Base-by-base conservation (phyloP, 179 eudicot species). In the Nepenthes alata region DNA sequence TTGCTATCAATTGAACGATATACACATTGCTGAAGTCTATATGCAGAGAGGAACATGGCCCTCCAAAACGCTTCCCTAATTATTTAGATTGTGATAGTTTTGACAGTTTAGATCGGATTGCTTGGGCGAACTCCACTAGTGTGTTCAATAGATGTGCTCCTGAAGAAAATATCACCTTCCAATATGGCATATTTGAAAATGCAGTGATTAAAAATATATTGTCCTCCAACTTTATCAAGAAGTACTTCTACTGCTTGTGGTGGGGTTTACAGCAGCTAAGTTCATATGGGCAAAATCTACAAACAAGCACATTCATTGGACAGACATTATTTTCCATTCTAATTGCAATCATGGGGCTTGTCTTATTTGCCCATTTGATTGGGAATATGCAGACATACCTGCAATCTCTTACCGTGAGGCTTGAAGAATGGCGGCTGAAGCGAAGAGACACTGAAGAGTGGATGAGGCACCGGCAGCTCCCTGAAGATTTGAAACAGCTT, bases 331-430 rank as follows among this genome's bases (percentile, higher is more conserved):
- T 91, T 81, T 84, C 98, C 35, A 91, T 91, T 69, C 91, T 91
- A 60, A 89, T 91, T 16, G 96, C 98, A 63, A 91, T 91, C 60
- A 66, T 85, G 67, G 98, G 96, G 61, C 96, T 91, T 48, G 89
- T 91, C 63, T 73, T 91, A 50, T 91, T 91, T 53, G 89, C 98
- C 1, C 98, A 91, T 76, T 81, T 91, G 61, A 91, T 91, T 67
- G 98, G 98, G 58, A 91, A 91, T 67, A 91, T 91, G 98, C 98
- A 91, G 98, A 91, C 96, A 35, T 89, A 91, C 71, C 73, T 91
- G 78, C 98, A 91, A 77, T 91, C 98, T 34, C 70, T 89, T 59
- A 91, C 96, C 7, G 78, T 91, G 60, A 83, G 95, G 75, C 89
- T 91, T 35, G 98, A 91, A 75, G 95, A 91, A 75, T 91, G 98